A percentile compares a stretch with the other conserved stretches of the same genome.
phyloP scores from a whole-genome alignment of 1,284 basidiomycete species.

The Taiwanofungus camphoratus region DNA sequence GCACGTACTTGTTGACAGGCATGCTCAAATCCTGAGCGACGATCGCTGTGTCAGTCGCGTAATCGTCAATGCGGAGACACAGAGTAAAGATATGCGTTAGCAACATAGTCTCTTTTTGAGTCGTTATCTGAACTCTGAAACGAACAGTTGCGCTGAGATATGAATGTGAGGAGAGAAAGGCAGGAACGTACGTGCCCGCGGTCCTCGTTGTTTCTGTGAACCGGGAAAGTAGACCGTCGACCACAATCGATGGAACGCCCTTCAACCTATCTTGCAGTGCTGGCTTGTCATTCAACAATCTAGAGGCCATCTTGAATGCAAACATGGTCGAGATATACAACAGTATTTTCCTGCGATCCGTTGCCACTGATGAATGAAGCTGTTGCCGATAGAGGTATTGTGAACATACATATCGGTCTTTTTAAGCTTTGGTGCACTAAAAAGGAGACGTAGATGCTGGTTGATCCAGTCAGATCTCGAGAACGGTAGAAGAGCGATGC shows the following conservation, averaged over 20 bases:
- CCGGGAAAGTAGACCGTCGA: slow-evolving; percentile 71
- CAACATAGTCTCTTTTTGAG: slow-evolving; percentile 63
- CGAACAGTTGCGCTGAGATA: neutral
- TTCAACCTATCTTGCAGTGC: slow-evolving; percentile 50
- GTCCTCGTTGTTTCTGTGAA: slow-evolving; percentile 74
- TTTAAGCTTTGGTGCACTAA: slow-evolving; percentile 40
- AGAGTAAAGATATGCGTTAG: slow-evolving; percentile 76
- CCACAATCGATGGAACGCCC: slow-evolving; percentile 54
- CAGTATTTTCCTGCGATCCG: slow-evolving; percentile 55
- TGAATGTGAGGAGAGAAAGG: neutral
- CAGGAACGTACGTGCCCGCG: slow-evolving; percentile 46
- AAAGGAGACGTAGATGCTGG: slow-evolving; percentile 44
- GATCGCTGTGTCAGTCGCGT: slow-evolving; percentile 58
- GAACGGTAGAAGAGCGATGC: slow-evolving; percentile 54
- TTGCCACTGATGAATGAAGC: neutral
- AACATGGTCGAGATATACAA: slow-evolving; percentile 78
- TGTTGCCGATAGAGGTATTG: too few relatives aligned
- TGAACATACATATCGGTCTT: slow-evolving; percentile 51
- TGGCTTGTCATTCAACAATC: slow-evolving; percentile 43
- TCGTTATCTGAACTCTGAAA: slow-evolving; percentile 60
- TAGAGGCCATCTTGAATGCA: slow-evolving; percentile 50
- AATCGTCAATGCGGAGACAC: slow-evolving; percentile 75
- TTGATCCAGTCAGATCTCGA: slow-evolving; percentile 65
- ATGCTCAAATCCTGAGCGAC: slow-evolving; percentile 73
- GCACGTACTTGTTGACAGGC: slow-evolving; percentile 52